These are phyloP conservation scores for Diversispora eburnea DNA, from an alignment of 192 early-diverging fungal species.

Conservation along the genomic window DNA sequence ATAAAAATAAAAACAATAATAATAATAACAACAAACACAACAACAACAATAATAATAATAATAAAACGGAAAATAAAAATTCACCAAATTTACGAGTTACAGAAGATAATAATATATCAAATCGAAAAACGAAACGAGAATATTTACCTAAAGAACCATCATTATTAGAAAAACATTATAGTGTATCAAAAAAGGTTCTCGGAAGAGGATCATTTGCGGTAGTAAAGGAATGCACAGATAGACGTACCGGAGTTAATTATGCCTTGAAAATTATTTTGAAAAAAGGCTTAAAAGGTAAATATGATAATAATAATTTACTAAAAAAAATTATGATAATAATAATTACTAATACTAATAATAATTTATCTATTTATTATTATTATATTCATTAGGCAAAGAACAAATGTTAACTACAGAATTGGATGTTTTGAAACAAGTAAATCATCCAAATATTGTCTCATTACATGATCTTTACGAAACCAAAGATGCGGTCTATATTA, in stretches of 20 bases:
- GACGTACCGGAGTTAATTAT: conserved; percentile 50
- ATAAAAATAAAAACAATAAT: too few relatives aligned
- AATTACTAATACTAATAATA: neutral
- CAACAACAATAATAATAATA: too few relatives aligned
- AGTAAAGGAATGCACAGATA: conserved; percentile 63
- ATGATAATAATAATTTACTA: neutral
- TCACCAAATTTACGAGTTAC: too few relatives aligned
- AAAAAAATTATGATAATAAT: neutral
- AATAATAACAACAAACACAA: too few relatives aligned
- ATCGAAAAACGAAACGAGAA: too few relatives aligned
- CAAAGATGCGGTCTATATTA: conserved; percentile 67
- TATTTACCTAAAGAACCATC: too few relatives aligned
- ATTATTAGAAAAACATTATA: conserved; percentile 32
- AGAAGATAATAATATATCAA: too few relatives aligned
- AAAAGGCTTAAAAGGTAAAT: conserved; percentile 45
- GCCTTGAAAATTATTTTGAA: conserved; percentile 78
- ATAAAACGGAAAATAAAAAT: too few relatives aligned
- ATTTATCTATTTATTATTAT: neutral
- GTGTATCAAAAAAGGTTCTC: conserved; percentile 40
- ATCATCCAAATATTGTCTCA: conserved; percentile 83
- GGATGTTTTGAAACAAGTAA: conserved; percentile 65
- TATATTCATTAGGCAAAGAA: conserved; percentile 52
- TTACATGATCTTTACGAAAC: conserved; percentile 70
- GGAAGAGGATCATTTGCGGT: conserved; percentile 56
- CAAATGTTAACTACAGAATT: conserved; percentile 67